Percentiles rank a stretch among this genome's conserved stretches.
Evolutionary conservation across 768 basidiomycete species (phyloP).

Genomic region (Dentipellis sp.): DNA sequence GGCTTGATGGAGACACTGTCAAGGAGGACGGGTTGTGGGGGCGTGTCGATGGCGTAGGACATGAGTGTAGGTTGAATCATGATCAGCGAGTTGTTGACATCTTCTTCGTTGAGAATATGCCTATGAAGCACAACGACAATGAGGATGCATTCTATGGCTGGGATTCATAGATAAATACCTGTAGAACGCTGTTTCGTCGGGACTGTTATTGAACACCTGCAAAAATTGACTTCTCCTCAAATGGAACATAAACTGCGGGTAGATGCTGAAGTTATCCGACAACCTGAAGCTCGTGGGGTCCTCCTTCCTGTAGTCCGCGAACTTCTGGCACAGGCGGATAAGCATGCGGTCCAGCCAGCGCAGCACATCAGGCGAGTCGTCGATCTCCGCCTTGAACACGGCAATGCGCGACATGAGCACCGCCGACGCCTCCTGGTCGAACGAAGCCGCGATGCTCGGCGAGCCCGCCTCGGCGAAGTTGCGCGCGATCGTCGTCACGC

Average conservation of each 20-base stretch:
- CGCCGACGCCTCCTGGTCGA: slow-evolving; percentile 97
- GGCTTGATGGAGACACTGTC: slow-evolving; percentile 98
- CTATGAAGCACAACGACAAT: slow-evolving; percentile 67
- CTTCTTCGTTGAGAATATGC: slow-evolving; percentile 92
- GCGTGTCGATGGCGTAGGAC: slow-evolving; percentile 92
- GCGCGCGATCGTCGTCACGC: slow-evolving; percentile 97
- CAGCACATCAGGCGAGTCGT: slow-evolving; percentile 93
- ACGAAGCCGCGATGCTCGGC: slow-evolving; percentile 83
- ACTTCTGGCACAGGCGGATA: slow-evolving; percentile 97
- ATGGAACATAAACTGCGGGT: slow-evolving; percentile 99
- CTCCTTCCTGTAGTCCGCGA: slow-evolving; percentile 97
- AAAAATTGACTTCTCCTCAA: slow-evolving; percentile 93
- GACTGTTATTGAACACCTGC: slow-evolving; percentile 99
- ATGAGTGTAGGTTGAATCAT: slow-evolving; percentile 99
- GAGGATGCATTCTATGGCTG: not conserved
- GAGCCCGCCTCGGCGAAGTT: slow-evolving; percentile 98
- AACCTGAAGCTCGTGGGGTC: slow-evolving; percentile 91
- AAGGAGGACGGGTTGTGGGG: slow-evolving; percentile 88
- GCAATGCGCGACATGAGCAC: slow-evolving; percentile 98
- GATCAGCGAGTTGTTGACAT: slow-evolving; percentile 97
- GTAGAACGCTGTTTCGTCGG: slow-evolving; percentile 98
- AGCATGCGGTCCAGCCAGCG: slow-evolving; percentile 98
- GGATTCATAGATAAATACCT: slow-evolving; percentile 36
- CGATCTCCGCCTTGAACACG: slow-evolving; percentile 98
- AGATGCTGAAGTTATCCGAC: slow-evolving; percentile 94